A percentile compares a stretch with the other conserved stretches of the same genome.
Conservation (phyloP, 2,329 filamentous ascomycete species). For the Verticillium nubilum region DNA sequence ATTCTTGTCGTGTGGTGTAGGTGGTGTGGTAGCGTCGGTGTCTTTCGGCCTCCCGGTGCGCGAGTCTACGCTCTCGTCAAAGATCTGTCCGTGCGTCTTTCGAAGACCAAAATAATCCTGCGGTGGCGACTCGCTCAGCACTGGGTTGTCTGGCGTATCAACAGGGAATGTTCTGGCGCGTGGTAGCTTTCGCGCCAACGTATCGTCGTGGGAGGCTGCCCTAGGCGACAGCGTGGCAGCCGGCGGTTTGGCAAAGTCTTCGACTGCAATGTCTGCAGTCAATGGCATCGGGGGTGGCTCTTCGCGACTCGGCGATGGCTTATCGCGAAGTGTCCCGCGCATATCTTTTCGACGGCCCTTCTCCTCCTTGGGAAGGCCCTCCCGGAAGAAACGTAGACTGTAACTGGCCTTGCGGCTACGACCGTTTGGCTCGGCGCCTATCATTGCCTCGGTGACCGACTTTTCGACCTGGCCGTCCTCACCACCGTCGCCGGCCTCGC, state of each 20-base stretch:
- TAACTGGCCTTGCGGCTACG: conserved; percentile 65
- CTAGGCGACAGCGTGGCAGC: conserved; percentile 13
- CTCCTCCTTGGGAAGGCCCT: conserved; percentile 53
- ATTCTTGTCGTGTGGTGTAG: conserved; percentile 2
- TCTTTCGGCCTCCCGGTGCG: neutral
- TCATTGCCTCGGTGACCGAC: conserved; percentile 57
- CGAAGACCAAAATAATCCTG: conserved; percentile 12
- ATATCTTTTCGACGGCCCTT: conserved; percentile 48
- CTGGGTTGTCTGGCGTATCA: conserved; percentile 8
- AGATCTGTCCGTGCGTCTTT: conserved; percentile 12
- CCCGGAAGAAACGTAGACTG: conserved; percentile 61
- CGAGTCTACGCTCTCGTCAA: conserved; percentile 10
- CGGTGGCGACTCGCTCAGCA: conserved; percentile 11
- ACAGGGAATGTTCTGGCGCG: conserved; percentile 9
- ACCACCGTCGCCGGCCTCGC: conserved; percentile 36
- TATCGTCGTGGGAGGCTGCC: conserved; percentile 14
- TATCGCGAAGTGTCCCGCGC: conserved; percentile 31
- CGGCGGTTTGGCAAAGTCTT: conserved; percentile 8
- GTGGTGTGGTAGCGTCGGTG: neutral
- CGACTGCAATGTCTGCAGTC: conserved; percentile 9
- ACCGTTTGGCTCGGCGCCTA: conserved; percentile 55
- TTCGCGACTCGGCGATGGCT: conserved; percentile 30
- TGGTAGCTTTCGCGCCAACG: conserved; percentile 6
- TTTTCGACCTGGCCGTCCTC: conserved; percentile 56
- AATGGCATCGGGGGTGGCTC: conserved; percentile 13